These are phyloP conservation scores for Dipodascus albidus DNA, from an alignment of 805 yeast species.

Conservation along the genomic window DNA sequence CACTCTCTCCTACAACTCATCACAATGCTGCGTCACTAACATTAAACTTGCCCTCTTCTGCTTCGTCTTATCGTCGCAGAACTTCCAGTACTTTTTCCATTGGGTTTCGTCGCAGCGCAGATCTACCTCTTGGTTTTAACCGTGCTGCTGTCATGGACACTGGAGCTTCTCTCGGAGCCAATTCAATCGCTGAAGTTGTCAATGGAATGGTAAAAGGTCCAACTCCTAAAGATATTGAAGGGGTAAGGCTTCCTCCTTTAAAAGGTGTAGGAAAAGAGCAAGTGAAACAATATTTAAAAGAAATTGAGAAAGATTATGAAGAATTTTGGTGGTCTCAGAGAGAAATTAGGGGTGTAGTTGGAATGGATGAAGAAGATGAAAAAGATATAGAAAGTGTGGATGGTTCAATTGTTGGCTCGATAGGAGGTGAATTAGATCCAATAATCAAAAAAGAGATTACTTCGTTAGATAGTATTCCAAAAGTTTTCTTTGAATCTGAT, in stretches of 20 bases:
- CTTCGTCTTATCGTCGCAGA: constrained; percentile 9
- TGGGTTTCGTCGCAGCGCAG: background rate
- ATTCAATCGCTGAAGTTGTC: constrained; percentile 68
- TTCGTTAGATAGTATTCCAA: constrained; percentile 46
- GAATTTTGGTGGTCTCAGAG: constrained; percentile 8
- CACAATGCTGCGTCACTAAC: background rate
- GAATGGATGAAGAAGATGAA: background rate
- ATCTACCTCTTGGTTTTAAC: constrained; percentile 27
- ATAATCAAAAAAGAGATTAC: background rate
- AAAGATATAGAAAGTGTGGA: constrained; percentile 11
- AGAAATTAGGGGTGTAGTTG: background rate
- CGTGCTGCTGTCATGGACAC: constrained; percentile 27
- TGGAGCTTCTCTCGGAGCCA: constrained; percentile 50
- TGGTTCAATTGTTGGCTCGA: background rate
- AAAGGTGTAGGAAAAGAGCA: constrained; percentile 33
- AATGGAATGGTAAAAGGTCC: constrained; percentile 41
- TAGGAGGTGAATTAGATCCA: background rate
- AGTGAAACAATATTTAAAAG: constrained; percentile 34
- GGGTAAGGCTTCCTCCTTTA: constrained; percentile 50
- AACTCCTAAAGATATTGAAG: constrained; percentile 75
- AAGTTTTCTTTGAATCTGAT: constrained; percentile 49
- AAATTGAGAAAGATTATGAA: constrained; percentile 35
- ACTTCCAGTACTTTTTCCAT: constrained; percentile 24
- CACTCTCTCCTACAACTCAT: constrained; percentile 3
- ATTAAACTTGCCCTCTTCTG: background rate